A percentile compares a stretch with the other conserved stretches of the same genome.
Conservation (phyloP, 345 rosid species). For the Euphorbia peplus region DNA sequence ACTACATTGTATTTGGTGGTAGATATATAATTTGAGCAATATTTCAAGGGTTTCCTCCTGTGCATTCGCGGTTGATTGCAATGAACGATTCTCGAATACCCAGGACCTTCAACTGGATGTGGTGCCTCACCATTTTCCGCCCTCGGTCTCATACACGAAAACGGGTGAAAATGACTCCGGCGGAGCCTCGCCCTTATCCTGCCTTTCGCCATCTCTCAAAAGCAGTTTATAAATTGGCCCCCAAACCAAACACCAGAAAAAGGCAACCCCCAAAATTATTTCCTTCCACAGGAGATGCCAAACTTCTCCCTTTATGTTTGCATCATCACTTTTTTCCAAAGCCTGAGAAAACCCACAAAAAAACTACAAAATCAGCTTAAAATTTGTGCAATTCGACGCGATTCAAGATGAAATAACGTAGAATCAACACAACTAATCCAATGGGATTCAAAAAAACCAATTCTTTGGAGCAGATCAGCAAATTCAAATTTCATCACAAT, state of each 20-base stretch:
- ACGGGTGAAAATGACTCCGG: slow-evolving; percentile 76
- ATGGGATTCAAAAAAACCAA: slow-evolving; percentile 2
- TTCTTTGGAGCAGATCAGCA: slow-evolving; percentile 14
- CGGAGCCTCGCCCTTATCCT: slow-evolving; percentile 78
- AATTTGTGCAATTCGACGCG: slow-evolving; percentile 13
- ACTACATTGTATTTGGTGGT: slow-evolving; percentile 76
- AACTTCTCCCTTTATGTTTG: background rate
- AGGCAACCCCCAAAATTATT: slow-evolving; percentile 11
- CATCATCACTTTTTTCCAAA: slow-evolving; percentile 16
- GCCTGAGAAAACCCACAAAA: slow-evolving; percentile 26
- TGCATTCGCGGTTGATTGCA: slow-evolving; percentile 83
- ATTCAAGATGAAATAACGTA: slow-evolving; percentile 5
- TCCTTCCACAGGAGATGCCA: slow-evolving; percentile 16
- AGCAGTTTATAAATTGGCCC: slow-evolving; percentile 13
- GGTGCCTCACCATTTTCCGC: slow-evolving; percentile 40
- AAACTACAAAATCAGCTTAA: slow-evolving; percentile 4
- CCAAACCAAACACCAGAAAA: slow-evolving; percentile 18
- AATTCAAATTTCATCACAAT: slow-evolving; percentile 10
- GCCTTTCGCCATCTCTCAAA: slow-evolving; percentile 63
- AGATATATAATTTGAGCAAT: slow-evolving; percentile 75
- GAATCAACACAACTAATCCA: background rate
- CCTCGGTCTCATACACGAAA: slow-evolving; percentile 63
- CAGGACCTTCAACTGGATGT: slow-evolving; percentile 61
- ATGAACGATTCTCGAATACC: slow-evolving; percentile 63
- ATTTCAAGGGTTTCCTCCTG: slow-evolving; percentile 61